Evolutionary conservation across 495 filamentous ascomycete genomes (phyloP).

Genomic region (Astrocystis sublimbata): DNA sequence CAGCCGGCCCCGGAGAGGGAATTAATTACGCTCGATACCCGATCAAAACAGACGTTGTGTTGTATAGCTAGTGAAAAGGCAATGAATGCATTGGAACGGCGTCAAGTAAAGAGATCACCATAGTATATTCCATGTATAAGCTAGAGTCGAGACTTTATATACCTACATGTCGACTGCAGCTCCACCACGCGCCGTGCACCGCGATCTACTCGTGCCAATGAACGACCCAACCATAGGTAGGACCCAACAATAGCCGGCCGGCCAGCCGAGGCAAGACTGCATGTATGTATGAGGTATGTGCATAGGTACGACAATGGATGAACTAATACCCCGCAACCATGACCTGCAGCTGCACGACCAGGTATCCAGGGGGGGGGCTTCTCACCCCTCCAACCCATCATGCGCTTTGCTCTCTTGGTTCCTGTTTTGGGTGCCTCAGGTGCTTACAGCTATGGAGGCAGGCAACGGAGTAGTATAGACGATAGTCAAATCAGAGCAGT

Average conservation of each 20-base stretch:
- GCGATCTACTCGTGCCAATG: background rate
- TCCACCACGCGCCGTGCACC: background rate
- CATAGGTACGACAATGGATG: background rate
- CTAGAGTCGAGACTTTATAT: conserved; percentile 1
- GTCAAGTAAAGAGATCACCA: conserved; percentile 6
- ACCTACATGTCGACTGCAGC: background rate
- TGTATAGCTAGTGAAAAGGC: no score
- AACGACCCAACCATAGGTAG: background rate
- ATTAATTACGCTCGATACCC: conserved; percentile 16
- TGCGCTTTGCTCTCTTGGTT: no score
- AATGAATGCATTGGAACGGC: conserved; percentile 7
- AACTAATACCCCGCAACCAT: conserved; percentile 1
- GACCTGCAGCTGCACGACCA: conserved; percentile 10
- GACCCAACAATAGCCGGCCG: background rate
- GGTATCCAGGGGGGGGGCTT: background rate
- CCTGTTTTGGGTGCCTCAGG: no score
- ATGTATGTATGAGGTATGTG: background rate
- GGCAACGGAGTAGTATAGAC: background rate
- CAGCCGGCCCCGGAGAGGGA: background rate
- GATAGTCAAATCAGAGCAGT: background rate
- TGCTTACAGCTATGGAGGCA: no score
- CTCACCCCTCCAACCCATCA: background rate
- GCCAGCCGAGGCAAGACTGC: no score
- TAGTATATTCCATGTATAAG: background rate
- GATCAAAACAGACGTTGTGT: conserved; percentile 5